Evolutionary conservation across 371 early-diverging fungal genomes (phyloP).

Genomic region (Homolaphlyctis polyrhiza): DNA sequence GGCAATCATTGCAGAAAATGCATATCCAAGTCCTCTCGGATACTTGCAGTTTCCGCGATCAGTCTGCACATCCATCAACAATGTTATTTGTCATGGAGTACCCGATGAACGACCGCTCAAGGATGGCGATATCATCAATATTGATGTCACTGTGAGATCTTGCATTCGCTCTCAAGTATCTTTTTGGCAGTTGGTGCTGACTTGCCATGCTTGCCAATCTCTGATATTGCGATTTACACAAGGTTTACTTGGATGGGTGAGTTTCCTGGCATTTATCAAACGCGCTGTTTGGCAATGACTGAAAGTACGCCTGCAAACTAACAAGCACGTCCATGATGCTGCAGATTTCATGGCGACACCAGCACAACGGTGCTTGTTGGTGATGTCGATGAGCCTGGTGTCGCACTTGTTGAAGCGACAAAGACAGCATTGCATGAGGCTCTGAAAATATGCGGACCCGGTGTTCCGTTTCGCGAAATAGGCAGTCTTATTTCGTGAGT

Average conservation of each 20-base stretch:
- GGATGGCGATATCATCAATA: conserved; percentile 83
- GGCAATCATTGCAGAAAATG: conserved; percentile 57
- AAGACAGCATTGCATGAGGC: conserved; percentile 68
- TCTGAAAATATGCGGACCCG: conserved; percentile 70
- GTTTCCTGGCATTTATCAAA: no score
- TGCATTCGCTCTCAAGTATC: neutral
- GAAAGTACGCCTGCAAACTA: no score
- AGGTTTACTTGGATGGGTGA: conserved; percentile 30
- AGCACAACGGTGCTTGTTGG: conserved; percentile 82
- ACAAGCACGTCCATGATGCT: no score
- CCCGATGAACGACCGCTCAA: conserved; percentile 73
- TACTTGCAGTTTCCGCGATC: conserved; percentile 84
- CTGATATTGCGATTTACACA: no score
- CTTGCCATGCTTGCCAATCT: no score
- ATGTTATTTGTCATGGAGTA: conserved; percentile 88
- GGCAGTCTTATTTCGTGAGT: conserved; percentile 62
- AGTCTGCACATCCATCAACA: conserved; percentile 66
- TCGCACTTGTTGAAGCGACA: conserved; percentile 61
- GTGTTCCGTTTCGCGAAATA: conserved; percentile 65
- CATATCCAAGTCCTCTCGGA: conserved; percentile 84
- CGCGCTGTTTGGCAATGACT: no score
- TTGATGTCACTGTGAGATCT: conserved; percentile 67
- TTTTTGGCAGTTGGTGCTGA: no score
- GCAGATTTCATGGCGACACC: conserved; percentile 77
- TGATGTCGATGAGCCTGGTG: conserved; percentile 63